Base-by-base conservation (phyloP, 2,329 filamentous ascomycete species). In the Tolypocladium ovalisporum region DNA sequence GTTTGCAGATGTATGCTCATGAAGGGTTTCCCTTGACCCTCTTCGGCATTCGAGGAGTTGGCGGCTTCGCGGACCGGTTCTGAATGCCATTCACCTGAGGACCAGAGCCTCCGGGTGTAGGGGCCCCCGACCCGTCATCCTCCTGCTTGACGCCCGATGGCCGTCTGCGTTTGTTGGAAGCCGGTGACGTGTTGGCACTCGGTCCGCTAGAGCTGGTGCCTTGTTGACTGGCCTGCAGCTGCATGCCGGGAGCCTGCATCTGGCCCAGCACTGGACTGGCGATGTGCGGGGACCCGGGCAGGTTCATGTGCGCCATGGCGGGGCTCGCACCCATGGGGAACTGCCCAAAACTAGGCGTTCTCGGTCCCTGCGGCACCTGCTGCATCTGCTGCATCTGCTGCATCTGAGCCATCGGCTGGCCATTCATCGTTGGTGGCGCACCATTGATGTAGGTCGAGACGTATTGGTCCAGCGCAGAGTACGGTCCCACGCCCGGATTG, bases 211-310 rank as follows among this genome's bases (percentile, higher is more conserved):
- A 86, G 67, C 75, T 83, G 36, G 84, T 85, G 42, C 84, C 85
- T 66, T 87, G 85, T 67, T 87, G 84, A 67, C 84, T 87, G 61
- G 83, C 81, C 67, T 87, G 84, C 59, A 84, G 73, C 67, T 84
- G 82, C 84, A 87, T 87, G 60, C 77, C 76, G 27, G 84, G 84
- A 55, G 83, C 82, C 68, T 84, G 82, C 78, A 86, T 84, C 55
- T 80, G 76, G 19, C 80, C 82, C 17, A 80, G 79, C 22, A 82
- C 83, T 10, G 85, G 85, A 66, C 82, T 86, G 56, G 81, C 79
- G 57, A 76, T 65, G 56, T 84, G 82, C 54, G 83, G 83, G 17
- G 84, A 86, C 19, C 82, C 83, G 34, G 84, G 83, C 5, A 86
- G 75, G 64, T 81, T 78, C 61, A 85, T 78, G 62, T 86, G 81